A percentile compares a stretch with the other conserved stretches of the same genome.
phyloP scores from a whole-genome alignment of 2,329 filamentous ascomycete species.

The Thermothelomyces thermophilus region DNA sequence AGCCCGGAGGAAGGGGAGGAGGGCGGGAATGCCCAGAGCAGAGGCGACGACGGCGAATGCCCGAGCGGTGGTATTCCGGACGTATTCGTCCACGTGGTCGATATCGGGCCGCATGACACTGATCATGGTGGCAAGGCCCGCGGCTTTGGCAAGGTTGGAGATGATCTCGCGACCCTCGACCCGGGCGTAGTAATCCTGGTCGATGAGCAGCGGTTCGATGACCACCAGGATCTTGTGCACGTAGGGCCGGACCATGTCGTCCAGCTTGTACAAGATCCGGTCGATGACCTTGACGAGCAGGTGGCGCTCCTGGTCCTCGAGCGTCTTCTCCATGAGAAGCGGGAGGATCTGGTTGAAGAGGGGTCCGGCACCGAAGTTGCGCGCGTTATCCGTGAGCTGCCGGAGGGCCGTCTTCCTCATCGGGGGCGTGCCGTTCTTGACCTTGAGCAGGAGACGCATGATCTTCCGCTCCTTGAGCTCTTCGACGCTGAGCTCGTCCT shows the following conservation, averaged over 20 bases:
- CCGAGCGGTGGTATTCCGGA: constrained; percentile 92
- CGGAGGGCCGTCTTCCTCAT: constrained; percentile 98
- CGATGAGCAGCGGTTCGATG: constrained; percentile 97
- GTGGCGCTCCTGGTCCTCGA: constrained; percentile 97
- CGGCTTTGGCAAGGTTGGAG: constrained; percentile 93
- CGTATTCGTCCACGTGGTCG: constrained; percentile 96
- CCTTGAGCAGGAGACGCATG: constrained; percentile 91
- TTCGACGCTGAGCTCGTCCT: constrained; percentile 85
- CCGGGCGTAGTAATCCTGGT: constrained; percentile 98
- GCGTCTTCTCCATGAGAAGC: constrained; percentile 92
- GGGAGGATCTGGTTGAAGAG: constrained; percentile 97
- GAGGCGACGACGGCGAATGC: constrained; percentile 97
- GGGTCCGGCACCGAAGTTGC: constrained; percentile 87
- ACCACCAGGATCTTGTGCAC: constrained; percentile 98
- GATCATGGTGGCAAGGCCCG: constrained; percentile 97
- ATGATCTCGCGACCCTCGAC: constrained; percentile 99
- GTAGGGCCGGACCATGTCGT: constrained; percentile 90
- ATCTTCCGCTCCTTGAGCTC: constrained; percentile 98
- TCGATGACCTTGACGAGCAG: constrained; percentile 98
- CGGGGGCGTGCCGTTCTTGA: constrained; percentile 97
- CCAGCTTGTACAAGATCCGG: constrained; percentile 94
- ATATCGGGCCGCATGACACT: constrained; percentile 99
- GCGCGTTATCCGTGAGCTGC: constrained; percentile 94
- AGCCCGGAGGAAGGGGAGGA: constrained; percentile 89
- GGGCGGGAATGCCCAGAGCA: constrained; percentile 87